Base-by-base conservation (phyloP, 768 basidiomycete genomes). In the Myochromella boudieri region DNA sequence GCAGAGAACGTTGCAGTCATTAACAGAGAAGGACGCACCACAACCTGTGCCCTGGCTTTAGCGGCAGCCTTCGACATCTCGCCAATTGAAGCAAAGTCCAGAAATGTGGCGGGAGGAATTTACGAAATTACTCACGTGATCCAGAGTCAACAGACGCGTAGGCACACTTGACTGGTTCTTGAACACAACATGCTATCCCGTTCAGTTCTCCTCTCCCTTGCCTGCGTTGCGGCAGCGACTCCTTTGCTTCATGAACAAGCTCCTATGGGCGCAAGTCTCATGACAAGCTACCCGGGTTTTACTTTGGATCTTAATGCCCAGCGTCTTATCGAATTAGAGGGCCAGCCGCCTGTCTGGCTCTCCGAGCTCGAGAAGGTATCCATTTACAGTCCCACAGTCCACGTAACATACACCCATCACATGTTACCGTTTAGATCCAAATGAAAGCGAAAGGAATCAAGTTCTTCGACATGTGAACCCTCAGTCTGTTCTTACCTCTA, bases 321-420 rank as follows among this genome's bases (percentile, higher is more conserved):
- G 42, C 79, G 93, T 41, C 77, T 94, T 43, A 83, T 95, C 42
- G 81, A 91, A 62, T 71, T 91, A 60, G 79, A 85, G 44, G 86
- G 78, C 27, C 70, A 82, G 59, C 70, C 70, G 9, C 85, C 90
- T 3, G 77, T 85, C 42, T 87, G 82, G 85, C 86, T 93, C 70
- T 81, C 91, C 11, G 94, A 97, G 67, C 68, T 87, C n/a, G 85
- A 94, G 56, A 97, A 95, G 84, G 88, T 87, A 24, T 6, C 10
- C 1, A n/a, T 14, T 6, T 49, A 44, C n/a, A n/a, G n/a, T n/a
- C n/a, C n/a, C n/a, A n/a, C n/a, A n/a, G n/a, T n/a, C n/a, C n/a
- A n/a, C n/a, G n/a, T n/a, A n/a, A n/a, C n/a, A n/a, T n/a, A n/a
- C n/a, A n/a, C n/a, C n/a, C n/a, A 53, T 48, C 38, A 51, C 27